A percentile compares a stretch with the other conserved stretches of the same genome.
Evolutionary conservation across 352 stramenopile genomes (phyloP).

Genomic region (Phytopythium kandeliae): DNA sequence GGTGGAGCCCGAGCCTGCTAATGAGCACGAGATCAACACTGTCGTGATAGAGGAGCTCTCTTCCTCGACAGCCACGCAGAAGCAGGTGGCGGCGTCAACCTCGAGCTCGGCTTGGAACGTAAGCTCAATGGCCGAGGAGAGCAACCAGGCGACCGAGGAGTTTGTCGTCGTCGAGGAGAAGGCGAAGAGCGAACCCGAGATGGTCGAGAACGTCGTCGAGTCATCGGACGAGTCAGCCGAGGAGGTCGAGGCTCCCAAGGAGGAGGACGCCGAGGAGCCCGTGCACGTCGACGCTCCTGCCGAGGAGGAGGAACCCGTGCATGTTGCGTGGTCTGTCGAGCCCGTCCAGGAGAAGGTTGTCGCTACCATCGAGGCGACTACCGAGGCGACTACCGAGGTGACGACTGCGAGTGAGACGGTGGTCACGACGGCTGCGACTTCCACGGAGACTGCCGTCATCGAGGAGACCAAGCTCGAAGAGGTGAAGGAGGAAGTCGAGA

Average conservation of each 20-base stretch:
- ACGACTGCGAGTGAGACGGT: conserved; percentile 9
- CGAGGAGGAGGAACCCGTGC: conserved; percentile 10
- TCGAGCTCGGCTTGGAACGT: conserved; percentile 20
- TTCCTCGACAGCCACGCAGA: not conserved
- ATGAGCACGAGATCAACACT: conserved; percentile 25
- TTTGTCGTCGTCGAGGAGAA: conserved; percentile 5
- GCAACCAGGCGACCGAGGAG: conserved; percentile 6
- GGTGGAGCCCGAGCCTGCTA: conserved; percentile 16
- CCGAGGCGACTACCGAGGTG: conserved; percentile 1
- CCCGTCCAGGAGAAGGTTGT: not conserved
- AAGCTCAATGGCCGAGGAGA: not conserved
- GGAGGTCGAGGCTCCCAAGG: conserved; percentile 4
- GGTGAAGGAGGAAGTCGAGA: not conserved
- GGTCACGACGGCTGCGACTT: not conserved
- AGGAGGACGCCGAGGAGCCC: conserved; percentile 9
- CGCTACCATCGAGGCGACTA: not conserved
- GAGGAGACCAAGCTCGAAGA: conserved; percentile 9
- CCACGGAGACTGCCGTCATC: conserved; percentile 1
- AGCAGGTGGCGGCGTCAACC: conserved; percentile 14
- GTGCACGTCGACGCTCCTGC: conserved; percentile 5
- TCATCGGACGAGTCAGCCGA: conserved; percentile 8
- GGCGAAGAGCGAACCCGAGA: not conserved
- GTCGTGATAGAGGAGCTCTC: conserved; percentile 18
- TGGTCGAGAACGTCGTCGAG: not conserved
- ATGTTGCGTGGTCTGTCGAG: conserved; percentile 5